phyloP scores from a whole-genome alignment of 2,329 filamentous ascomycete species.

The Botrytis pseudocinerea region DNA sequence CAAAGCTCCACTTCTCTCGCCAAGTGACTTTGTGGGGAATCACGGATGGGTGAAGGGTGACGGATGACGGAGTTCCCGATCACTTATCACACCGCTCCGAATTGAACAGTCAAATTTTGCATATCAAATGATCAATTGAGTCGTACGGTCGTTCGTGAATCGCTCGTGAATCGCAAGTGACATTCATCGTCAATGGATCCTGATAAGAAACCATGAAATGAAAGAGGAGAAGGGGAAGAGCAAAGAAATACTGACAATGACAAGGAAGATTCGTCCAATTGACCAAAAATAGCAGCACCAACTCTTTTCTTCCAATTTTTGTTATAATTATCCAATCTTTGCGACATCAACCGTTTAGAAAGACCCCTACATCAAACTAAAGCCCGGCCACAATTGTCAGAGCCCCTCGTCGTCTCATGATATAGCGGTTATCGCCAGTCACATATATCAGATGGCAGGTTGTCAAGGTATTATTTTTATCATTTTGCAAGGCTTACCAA shows the following conservation, averaged over 20 bases:
- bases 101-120: not conserved
- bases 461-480: not conserved
- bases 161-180: not conserved
- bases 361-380: not conserved
- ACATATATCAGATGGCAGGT: constrained; percentile 9
- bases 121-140: constrained; percentile 3
- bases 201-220: not conserved
- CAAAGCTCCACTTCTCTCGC: not conserved
- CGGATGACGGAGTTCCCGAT: not conserved
- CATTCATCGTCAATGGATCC: not conserved
- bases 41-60: not conserved
- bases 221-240: not conserved
- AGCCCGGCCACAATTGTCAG: not conserved
- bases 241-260: not conserved
- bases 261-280: not conserved
- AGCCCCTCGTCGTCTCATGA: not conserved
- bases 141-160: not conserved
- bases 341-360: constrained; percentile 3
- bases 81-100: constrained; percentile 7
- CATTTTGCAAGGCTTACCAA: not conserved
- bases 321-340: not conserved
- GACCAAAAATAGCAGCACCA: not conserved
- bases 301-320: no score
- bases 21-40: constrained; percentile 11
- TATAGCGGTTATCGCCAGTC: not conserved